Evolutionary conservation across 768 basidiomycete species (phyloP).

Genomic region (Serendipita vermifera): DNA sequence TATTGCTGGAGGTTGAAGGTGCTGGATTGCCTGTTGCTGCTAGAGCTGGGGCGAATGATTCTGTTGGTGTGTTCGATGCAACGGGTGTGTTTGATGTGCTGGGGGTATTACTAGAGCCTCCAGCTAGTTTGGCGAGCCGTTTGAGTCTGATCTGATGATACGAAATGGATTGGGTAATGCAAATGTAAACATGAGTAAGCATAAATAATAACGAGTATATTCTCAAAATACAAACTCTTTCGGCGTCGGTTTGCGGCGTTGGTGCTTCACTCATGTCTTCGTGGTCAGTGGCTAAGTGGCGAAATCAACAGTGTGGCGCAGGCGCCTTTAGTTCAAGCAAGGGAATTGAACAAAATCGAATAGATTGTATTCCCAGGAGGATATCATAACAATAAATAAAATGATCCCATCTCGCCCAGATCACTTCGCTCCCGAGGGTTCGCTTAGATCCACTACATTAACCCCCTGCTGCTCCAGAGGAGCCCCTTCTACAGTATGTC

Average conservation of each 20-base stretch:
- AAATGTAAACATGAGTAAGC: background rate
- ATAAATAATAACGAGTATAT: background rate
- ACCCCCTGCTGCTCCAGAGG: no score
- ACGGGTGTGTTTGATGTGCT: slow-evolving; percentile 27
- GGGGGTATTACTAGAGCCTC: slow-evolving; percentile 27
- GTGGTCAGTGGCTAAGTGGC: no score
- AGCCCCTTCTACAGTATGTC: no score
- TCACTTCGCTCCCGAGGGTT: no score
- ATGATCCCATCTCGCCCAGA: no score
- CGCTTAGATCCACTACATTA: no score
- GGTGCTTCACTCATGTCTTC: background rate
- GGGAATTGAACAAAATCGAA: no score
- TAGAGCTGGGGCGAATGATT: slow-evolving; percentile 28
- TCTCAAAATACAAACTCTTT: slow-evolving; percentile 40
- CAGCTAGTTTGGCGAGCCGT: slow-evolving; percentile 74
- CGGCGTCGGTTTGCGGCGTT: slow-evolving; percentile 42
- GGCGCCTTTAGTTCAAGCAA: no score
- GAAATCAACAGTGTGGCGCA: no score
- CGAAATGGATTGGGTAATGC: background rate
- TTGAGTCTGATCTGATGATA: slow-evolving; percentile 73
- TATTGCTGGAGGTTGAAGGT: slow-evolving; percentile 20
- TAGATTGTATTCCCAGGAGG: no score
- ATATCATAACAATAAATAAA: no score
- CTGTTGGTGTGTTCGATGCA: slow-evolving; percentile 19
- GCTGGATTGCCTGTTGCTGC: slow-evolving; percentile 27